Percentiles rank a stretch among this genome's conserved stretches.
Conservation (phyloP, 2,329 filamentous ascomycete genomes). For the Diaporthe capsici region DNA sequence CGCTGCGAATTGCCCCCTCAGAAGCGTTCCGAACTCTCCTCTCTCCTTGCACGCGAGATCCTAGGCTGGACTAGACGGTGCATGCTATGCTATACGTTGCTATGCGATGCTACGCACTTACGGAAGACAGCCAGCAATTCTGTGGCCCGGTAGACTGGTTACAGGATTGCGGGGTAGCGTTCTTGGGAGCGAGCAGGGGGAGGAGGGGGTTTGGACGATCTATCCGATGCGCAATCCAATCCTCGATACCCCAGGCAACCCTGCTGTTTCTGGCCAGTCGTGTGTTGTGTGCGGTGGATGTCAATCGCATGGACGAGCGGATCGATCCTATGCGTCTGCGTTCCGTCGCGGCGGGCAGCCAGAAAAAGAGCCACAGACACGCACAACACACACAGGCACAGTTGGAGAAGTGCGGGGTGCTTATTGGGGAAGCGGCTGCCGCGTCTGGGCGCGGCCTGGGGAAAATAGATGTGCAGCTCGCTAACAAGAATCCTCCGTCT, state of each 20-base stretch:
- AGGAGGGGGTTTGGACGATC: constrained; percentile 21
- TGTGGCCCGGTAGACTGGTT: constrained; percentile 26
- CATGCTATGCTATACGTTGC: neutral
- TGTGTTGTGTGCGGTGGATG: neutral
- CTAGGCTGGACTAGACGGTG: neutral
- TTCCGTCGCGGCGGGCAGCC: neutral
- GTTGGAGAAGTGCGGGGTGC: constrained; percentile 29
- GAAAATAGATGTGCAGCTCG: neutral
- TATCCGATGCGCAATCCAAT: constrained; percentile 3
- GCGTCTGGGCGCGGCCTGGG: constrained; percentile 21
- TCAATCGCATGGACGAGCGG: constrained; percentile 23
- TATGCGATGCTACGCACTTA: neutral
- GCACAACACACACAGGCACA: neutral
- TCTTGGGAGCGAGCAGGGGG: constrained; percentile 12
- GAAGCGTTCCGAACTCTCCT: neutral
- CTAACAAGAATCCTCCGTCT: constrained; percentile 31
- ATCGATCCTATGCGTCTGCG: neutral
- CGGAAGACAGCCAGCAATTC: constrained; percentile 12
- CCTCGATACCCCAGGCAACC: neutral
- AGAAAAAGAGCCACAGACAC: constrained; percentile 13
- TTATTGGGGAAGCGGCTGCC: constrained; percentile 16
- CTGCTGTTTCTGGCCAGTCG: neutral
- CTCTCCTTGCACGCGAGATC: neutral
- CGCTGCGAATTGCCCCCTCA: neutral
- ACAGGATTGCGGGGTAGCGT: constrained; percentile 36